Percentiles rank a stretch among this genome's conserved stretches.
Evolutionary conservation across 768 basidiomycete genomes (phyloP).

Genomic region (Trametes cubensis): DNA sequence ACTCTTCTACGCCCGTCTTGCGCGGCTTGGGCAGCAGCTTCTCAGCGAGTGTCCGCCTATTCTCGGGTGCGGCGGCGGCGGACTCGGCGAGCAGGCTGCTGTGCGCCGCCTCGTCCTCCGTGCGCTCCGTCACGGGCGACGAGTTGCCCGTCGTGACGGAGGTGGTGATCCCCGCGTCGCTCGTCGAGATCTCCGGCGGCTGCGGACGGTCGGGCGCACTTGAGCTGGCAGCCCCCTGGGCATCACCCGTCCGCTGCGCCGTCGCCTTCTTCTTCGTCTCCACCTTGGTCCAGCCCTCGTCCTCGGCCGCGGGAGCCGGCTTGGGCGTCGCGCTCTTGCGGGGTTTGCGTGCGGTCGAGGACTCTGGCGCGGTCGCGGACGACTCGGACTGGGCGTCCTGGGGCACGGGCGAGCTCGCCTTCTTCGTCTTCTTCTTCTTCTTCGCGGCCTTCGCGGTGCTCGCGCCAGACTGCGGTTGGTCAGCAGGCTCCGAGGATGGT

Average conservation of each 20-base stretch:
- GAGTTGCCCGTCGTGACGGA: conserved; percentile 44
- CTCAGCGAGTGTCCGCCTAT: conserved; percentile 56
- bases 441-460: conserved; percentile 43
- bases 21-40: conserved; percentile 63
- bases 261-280: conserved; percentile 45
- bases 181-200: conserved; percentile 41
- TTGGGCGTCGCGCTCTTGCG: conserved; percentile 29
- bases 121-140: conserved; percentile 38
- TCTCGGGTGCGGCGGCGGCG: conserved; percentile 12
- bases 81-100: conserved; percentile 7
- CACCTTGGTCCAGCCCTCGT: conserved; percentile 76
- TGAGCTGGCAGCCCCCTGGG: conserved; percentile 9
- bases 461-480: conserved; percentile 17
- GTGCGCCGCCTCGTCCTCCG: conserved; percentile 33
- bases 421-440: conserved; percentile 45
- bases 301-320: conserved; percentile 49
- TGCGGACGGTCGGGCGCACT: conserved; percentile 12
- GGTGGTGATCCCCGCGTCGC: conserved; percentile 54
- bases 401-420: conserved; percentile 22
- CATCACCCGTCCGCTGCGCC: conserved; percentile 3
- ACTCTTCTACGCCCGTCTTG: conserved; percentile 75
- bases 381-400: conserved; percentile 33
- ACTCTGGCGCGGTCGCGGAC: conserved; percentile 34
- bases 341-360: conserved; percentile 35
- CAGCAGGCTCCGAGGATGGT: conserved; percentile 27